Conservation (phyloP, 306 rosid species). For the Lagenaria siceraria region DNA sequence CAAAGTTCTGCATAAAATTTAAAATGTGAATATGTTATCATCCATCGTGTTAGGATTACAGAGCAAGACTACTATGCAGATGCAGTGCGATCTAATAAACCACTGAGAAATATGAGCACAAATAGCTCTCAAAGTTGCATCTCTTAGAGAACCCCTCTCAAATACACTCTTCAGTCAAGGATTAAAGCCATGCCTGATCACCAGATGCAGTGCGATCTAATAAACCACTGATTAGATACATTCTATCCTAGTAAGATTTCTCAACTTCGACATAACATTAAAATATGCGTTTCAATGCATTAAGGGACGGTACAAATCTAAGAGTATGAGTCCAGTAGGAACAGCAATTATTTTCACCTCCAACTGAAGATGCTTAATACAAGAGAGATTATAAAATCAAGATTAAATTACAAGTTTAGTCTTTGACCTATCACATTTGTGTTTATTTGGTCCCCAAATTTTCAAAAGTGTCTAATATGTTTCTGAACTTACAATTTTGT, state of each 20-base stretch:
- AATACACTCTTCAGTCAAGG: neutral
- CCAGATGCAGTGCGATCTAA: too few relatives aligned
- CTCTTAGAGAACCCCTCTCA: neutral
- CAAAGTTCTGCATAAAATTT: neutral
- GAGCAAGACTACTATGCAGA: neutral
- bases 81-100: neutral
- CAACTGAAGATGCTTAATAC: neutral
- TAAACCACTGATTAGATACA: too few relatives aligned
- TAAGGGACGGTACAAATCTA: neutral
- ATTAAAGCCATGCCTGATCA: neutral
- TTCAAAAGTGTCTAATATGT: too few relatives aligned
- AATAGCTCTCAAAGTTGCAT: neutral
- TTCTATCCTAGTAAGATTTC: neutral
- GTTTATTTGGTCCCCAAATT: too few relatives aligned
- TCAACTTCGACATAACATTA: neutral
- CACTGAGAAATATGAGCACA: neutral
- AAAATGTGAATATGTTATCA: neutral
- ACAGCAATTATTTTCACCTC: neutral
- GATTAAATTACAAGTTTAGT: too few relatives aligned
- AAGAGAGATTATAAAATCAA: neutral
- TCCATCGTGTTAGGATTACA: neutral
- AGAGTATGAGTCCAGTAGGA: neutral
- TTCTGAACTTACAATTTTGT: too few relatives aligned
- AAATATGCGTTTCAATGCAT: neutral
- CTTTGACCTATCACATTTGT: too few relatives aligned